Percentiles rank a stretch among this genome's conserved stretches.
Evolutionary conservation across 75 land plant species (phyloP).

Genomic region (Gnetum montanum): DNA sequence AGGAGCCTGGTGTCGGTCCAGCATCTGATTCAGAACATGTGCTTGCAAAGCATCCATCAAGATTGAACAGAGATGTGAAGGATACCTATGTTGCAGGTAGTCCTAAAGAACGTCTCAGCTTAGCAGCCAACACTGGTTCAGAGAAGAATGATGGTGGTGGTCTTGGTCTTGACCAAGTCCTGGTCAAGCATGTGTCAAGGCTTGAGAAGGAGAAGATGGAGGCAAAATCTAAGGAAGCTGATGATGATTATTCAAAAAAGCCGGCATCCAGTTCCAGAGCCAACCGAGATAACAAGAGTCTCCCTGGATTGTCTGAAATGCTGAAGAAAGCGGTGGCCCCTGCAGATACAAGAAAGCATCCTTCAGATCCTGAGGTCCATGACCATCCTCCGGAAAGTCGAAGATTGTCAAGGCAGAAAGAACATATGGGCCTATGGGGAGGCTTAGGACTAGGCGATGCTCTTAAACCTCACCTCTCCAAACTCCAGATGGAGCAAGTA

Average conservation of each 20-base stretch:
- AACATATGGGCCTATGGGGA: slow-evolving; percentile 70
- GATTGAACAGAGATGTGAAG: not conserved
- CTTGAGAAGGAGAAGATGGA: slow-evolving; percentile 52
- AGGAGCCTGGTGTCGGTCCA: not conserved
- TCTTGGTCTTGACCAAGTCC: slow-evolving; percentile 21
- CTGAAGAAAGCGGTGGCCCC: not conserved
- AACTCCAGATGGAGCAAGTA: slow-evolving; percentile 74
- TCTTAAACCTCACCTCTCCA: slow-evolving; percentile 55
- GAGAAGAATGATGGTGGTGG: not conserved
- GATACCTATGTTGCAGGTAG: too few species aligned
- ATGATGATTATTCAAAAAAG: too few species aligned
- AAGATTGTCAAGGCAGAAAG: slow-evolving; percentile 38
- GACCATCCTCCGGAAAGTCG: slow-evolving; percentile 10
- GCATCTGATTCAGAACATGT: not conserved
- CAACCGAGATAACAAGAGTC: not conserved
- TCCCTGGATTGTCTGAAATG: not conserved
- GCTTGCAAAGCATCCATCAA: not conserved
- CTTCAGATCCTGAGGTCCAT: not conserved
- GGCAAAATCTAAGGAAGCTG: not conserved
- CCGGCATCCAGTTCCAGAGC: not conserved
- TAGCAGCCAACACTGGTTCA: too few species aligned
- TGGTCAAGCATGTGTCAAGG: slow-evolving; percentile 51
- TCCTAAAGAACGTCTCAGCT: not conserved
- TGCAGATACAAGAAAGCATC: not conserved
- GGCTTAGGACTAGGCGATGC: slow-evolving; percentile 69